Conservation (phyloP, 176 grass and related monocot species). For the Carex scoparia region DNA sequence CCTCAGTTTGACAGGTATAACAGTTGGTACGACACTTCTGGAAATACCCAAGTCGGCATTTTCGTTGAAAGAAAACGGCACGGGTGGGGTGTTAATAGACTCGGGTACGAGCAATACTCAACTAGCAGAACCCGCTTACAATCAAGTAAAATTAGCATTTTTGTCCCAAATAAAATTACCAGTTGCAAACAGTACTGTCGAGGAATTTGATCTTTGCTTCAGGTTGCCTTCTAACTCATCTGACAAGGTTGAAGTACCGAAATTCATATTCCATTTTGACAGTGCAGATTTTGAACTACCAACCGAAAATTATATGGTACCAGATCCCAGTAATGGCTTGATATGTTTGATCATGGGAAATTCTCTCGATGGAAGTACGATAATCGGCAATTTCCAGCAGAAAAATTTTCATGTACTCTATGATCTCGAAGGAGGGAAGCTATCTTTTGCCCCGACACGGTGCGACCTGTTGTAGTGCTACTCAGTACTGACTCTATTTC, state of each 20-base stretch:
- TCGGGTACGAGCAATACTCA: conserved; percentile 35
- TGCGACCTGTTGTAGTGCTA: conserved; percentile 35
- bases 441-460: conserved; percentile 30
- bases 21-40: conserved; percentile 38
- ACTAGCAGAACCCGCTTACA: conserved; percentile 31
- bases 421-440: conserved; percentile 27
- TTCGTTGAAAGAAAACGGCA: conserved; percentile 21
- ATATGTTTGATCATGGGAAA: conserved; percentile 20
- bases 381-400: conserved; percentile 56
- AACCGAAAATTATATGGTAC: conserved; percentile 23
- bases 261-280: conserved; percentile 39
- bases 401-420: conserved; percentile 53
- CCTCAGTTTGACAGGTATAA: conserved; percentile 36
- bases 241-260: conserved; percentile 22
- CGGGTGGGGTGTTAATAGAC: conserved; percentile 50
- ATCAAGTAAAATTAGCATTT: conserved; percentile 31
- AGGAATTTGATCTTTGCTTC: conserved; percentile 33
- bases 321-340: neutral
- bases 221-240: neutral
- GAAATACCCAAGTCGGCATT: conserved; percentile 34
- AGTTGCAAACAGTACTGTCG: neutral
- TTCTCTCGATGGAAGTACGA: neutral
- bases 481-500: neutral
- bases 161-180: conserved; percentile 31
- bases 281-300: conserved; percentile 43